phyloP scores from a whole-genome alignment of 1,139 yeast species.

The Blastobotrys persicus region DNA sequence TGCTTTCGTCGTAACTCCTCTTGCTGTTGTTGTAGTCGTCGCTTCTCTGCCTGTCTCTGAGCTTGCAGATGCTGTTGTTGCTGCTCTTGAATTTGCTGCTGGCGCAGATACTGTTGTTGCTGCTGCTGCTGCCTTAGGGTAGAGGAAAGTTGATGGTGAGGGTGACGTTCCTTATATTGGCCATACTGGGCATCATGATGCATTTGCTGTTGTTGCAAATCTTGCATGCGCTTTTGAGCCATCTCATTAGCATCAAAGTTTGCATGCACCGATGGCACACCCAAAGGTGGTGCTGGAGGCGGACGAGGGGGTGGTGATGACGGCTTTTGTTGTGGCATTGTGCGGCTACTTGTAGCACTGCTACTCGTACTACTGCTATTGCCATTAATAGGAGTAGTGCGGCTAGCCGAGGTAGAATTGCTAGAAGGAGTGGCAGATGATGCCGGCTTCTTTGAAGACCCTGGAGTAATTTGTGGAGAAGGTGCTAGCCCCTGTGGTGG shows the following conservation, averaged over 20 bases:
- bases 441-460: constrained; percentile 16
- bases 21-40: constrained; percentile 20
- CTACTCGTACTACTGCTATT: constrained; percentile 1
- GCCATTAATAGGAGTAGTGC: not conserved
- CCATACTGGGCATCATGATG: constrained; percentile 21
- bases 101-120: constrained; percentile 10
- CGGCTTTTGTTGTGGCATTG: constrained; percentile 13
- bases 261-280: constrained; percentile 37
- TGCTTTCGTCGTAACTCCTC: constrained; percentile 16
- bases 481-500: constrained; percentile 4
- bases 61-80: constrained; percentile 19
- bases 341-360: constrained; percentile 1
- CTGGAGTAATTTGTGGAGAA: constrained; percentile 6
- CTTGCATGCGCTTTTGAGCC: constrained; percentile 22
- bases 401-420: constrained; percentile 7
- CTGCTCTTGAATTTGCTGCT: constrained; percentile 19
- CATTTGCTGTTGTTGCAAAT: constrained; percentile 18
- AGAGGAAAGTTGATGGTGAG: constrained; percentile 16
- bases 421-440: constrained; percentile 13
- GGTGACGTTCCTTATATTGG: constrained; percentile 17
- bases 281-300: constrained; percentile 44
- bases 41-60: constrained; percentile 19
- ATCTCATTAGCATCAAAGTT: constrained; percentile 16
- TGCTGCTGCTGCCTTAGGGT: constrained; percentile 19
- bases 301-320: constrained; percentile 41